A percentile compares a stretch with the other conserved stretches of the same genome.
Conservation (phyloP, 2,329 filamentous ascomycete species). For the Furcasterigmium furcatum region DNA sequence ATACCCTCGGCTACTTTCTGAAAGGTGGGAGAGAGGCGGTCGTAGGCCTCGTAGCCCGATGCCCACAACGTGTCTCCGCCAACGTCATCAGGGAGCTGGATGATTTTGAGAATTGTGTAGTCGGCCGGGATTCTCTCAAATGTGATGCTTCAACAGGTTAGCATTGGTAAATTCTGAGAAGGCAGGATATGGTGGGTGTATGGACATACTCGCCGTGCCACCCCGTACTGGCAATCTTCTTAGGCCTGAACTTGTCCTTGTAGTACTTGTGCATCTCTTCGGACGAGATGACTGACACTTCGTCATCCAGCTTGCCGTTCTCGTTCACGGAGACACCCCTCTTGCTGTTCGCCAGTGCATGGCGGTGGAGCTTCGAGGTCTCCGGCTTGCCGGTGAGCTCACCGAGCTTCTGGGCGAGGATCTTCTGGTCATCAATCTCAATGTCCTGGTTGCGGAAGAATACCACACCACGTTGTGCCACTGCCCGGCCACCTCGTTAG, state of each 20-base stretch:
- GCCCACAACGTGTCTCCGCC: conserved; percentile 55
- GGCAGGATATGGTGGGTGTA: conserved; percentile 53
- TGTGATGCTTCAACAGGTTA: conserved; percentile 52
- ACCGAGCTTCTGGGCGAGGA: conserved; percentile 55
- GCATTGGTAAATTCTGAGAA: conserved; percentile 60
- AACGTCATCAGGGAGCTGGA: conserved; percentile 20
- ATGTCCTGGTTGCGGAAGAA: conserved; percentile 61
- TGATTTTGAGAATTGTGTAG: conserved; percentile 16
- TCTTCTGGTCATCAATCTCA: conserved; percentile 57
- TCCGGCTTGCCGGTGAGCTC: conserved; percentile 55
- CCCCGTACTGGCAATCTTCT: conserved; percentile 22
- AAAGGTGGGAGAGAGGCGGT: conserved; percentile 47
- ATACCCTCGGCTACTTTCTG: conserved; percentile 49
- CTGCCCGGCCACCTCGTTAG: conserved; percentile 24
- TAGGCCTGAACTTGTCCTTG: conserved; percentile 14
- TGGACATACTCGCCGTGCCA: conserved; percentile 57
- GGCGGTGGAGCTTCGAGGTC: conserved; percentile 56
- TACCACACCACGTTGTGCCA: conserved; percentile 61
- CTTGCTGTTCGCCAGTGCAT: conserved; percentile 53
- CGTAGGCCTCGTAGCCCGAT: conserved; percentile 58
- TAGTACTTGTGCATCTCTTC: conserved; percentile 39
- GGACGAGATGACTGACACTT: conserved; percentile 58
- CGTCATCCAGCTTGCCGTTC: conserved; percentile 48
- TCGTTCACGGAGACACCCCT: conserved; percentile 48
- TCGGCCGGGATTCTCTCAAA: conserved; percentile 39